These are phyloP conservation scores for Penicillium simplicissimum DNA, from an alignment of 495 filamentous ascomycete genomes.

Conservation along the genomic window DNA sequence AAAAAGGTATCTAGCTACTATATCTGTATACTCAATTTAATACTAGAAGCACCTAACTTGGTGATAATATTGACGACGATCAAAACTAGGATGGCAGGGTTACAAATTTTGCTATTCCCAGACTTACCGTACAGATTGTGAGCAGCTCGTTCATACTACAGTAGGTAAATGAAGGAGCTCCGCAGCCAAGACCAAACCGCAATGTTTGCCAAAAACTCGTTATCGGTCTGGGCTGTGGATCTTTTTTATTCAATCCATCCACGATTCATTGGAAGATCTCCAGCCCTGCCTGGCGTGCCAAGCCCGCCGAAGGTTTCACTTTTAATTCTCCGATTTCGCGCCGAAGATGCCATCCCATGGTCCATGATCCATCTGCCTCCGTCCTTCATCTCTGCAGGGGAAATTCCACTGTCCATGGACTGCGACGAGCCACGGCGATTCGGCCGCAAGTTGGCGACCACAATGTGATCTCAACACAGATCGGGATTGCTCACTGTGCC, in stretches of 20 bases:
- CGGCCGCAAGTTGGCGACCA: neutral
- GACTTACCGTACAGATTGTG: no score
- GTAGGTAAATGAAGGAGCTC: neutral
- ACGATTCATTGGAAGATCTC: neutral
- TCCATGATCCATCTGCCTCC: no score
- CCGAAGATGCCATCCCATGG: slow-evolving; percentile 6
- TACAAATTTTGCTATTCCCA: no score
- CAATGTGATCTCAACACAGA: neutral
- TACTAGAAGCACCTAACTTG: no score
- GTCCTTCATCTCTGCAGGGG: neutral
- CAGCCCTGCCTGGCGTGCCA: slow-evolving; percentile 15
- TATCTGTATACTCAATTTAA: no score
- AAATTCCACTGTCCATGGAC: neutral
- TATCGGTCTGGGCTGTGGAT: neutral
- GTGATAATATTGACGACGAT: no score
- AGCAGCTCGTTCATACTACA: no score
- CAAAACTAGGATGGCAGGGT: no score
- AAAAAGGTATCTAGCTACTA: no score
- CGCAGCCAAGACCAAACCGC: neutral
- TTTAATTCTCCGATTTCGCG: slow-evolving; percentile 22
- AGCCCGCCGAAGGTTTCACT: slow-evolving; percentile 28
- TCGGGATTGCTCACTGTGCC: neutral
- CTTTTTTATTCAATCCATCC: no score
- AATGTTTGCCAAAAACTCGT: neutral
- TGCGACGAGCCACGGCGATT: neutral